Conservation (phyloP, 2,329 filamentous ascomycete species). For the Didymella glomerata region DNA sequence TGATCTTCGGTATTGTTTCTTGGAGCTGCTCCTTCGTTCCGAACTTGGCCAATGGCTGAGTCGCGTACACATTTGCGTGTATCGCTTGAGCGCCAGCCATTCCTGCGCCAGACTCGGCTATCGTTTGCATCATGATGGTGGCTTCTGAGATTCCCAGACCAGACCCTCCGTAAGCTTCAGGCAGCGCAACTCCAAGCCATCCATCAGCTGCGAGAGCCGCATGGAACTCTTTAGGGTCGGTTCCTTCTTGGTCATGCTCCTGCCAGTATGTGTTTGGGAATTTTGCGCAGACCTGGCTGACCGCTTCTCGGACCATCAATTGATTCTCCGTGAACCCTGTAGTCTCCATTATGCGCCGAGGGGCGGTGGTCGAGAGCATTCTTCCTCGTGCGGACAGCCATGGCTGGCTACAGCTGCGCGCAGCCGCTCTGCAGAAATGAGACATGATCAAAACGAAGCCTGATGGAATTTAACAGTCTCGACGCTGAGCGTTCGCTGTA, state of each 20-base stretch:
- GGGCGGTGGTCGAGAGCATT: constrained; percentile 43
- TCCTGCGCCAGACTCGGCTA: constrained; percentile 78
- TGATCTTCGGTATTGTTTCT: constrained; percentile 72
- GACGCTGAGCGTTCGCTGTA: background rate
- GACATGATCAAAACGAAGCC: background rate
- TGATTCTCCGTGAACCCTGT: constrained; percentile 77
- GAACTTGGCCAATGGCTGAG: constrained; percentile 77
- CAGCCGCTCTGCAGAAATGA: constrained; percentile 2
- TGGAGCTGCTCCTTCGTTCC: constrained; percentile 71
- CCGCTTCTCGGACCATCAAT: constrained; percentile 74
- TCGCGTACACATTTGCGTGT: constrained; percentile 74
- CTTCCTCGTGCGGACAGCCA: constrained; percentile 7
- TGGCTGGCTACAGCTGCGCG: constrained; percentile 9
- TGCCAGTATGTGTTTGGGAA: constrained; percentile 81
- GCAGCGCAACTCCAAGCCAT: constrained; percentile 83
- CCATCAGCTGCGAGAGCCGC: constrained; percentile 76
- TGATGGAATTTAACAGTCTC: background rate
- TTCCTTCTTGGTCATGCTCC: constrained; percentile 72
- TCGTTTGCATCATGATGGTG: constrained; percentile 87
- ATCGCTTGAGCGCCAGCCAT: constrained; percentile 73
- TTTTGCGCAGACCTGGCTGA: constrained; percentile 71
- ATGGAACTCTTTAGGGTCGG: constrained; percentile 79
- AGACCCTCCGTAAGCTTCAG: constrained; percentile 76
- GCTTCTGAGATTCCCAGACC: constrained; percentile 82
- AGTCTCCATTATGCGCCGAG: constrained; percentile 70